phyloP scores from a whole-genome alignment of 2,329 filamentous ascomycete species.

The Aspergillus amoenus region DNA sequence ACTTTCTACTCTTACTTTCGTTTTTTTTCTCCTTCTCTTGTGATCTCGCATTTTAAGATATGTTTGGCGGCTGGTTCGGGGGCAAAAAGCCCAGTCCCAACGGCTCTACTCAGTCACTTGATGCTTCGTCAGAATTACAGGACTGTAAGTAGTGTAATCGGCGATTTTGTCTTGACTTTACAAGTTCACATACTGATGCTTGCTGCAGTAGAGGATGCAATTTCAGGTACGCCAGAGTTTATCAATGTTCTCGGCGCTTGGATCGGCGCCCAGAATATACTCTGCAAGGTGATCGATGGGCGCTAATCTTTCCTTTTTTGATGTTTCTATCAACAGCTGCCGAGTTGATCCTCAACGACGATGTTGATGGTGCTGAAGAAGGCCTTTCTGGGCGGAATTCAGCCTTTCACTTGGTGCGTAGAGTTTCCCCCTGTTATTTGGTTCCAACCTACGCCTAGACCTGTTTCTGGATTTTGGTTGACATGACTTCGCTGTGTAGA shows the following conservation, averaged over 20 bases:
- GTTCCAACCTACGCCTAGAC: not conserved
- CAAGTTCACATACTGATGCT: constrained; percentile 19
- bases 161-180: not conserved
- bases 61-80: constrained; percentile 47
- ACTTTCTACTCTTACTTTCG: not conserved
- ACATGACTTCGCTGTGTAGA: constrained; percentile 42
- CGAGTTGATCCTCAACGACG: constrained; percentile 79
- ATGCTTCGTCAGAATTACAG: constrained; percentile 57
- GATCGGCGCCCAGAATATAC: not conserved
- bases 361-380: constrained; percentile 79
- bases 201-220: constrained; percentile 39
- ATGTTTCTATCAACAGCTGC: constrained; percentile 50
- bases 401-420: constrained; percentile 73
- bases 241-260: not conserved
- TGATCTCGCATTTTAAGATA: constrained; percentile 17
- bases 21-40: not conserved
- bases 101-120: constrained; percentile 55
- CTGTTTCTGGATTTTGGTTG: not conserved
- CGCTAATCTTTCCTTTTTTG: constrained; percentile 11
- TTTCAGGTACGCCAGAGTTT: constrained; percentile 39
- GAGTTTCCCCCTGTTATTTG: not conserved
- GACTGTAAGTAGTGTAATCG: constrained; percentile 37
- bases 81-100: constrained; percentile 40
- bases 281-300: constrained; percentile 1
- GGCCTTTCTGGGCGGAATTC: constrained; percentile 71